A percentile compares a stretch with the other conserved stretches of the same genome.
Conservation (phyloP, 192 early-diverging fungal genomes). For the Backusella luteola region DNA sequence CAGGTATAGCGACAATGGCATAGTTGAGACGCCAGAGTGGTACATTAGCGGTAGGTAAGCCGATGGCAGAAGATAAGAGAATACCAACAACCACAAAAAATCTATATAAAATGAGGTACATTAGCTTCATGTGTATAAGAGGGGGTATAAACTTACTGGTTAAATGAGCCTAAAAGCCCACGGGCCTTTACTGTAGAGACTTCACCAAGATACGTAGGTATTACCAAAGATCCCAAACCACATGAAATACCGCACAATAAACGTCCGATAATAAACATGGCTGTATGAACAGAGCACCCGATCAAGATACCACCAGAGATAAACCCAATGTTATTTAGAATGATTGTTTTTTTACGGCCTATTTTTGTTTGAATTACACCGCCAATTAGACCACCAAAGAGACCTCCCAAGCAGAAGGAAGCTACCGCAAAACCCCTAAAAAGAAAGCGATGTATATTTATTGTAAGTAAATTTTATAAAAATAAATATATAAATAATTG, state of each 20-base stretch:
- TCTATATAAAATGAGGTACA: not conserved
- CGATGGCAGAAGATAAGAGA: slow-evolving; percentile 64
- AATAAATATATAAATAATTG: not conserved
- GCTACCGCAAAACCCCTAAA: slow-evolving; percentile 43
- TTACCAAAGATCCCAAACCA: slow-evolving; percentile 59
- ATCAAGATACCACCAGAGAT: slow-evolving; percentile 65
- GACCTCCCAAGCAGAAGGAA: slow-evolving; percentile 52
- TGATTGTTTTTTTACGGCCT: slow-evolving; percentile 55
- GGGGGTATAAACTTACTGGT: slow-evolving; percentile 44
- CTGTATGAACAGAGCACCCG: slow-evolving; percentile 56
- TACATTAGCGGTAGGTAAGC: slow-evolving; percentile 56
- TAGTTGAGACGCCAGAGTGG: slow-evolving; percentile 73
- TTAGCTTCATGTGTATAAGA: not conserved
- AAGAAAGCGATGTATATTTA: not conserved
- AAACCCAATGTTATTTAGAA: slow-evolving; percentile 67
- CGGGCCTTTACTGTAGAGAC: slow-evolving; percentile 67
- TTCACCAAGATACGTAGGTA: slow-evolving; percentile 76
- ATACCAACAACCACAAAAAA: slow-evolving; percentile 79
- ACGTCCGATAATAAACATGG: slow-evolving; percentile 71
- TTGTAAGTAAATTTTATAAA: not conserved
- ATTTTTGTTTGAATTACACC: slow-evolving; percentile 39
- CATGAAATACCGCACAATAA: slow-evolving; percentile 71
- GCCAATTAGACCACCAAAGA: slow-evolving; percentile 51
- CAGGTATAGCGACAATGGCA: slow-evolving; percentile 59
- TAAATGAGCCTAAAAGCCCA: slow-evolving; percentile 68